These are phyloP conservation scores for Dimargaris verticillata DNA, from an alignment of 192 early-diverging fungal species.

Conservation along the genomic window DNA sequence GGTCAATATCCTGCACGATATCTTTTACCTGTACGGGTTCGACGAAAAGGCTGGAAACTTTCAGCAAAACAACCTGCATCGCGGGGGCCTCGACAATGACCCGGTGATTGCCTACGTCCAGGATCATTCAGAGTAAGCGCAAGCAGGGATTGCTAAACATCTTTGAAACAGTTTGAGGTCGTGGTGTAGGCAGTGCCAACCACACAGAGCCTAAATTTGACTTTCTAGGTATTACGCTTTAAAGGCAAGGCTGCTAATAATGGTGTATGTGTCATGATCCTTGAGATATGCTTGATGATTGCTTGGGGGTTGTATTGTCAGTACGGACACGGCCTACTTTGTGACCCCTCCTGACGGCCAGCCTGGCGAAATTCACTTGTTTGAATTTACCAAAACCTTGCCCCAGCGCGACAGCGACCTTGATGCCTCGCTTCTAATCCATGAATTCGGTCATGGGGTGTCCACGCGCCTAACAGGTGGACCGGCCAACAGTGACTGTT, in stretches of 20 bases:
- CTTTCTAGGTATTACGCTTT: too few species aligned
- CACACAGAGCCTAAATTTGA: too few species aligned
- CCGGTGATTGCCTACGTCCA: constrained; percentile 86
- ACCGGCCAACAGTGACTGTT: constrained; percentile 38
- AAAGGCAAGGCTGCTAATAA: too few species aligned
- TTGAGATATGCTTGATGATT: too few species aligned
- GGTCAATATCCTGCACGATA: constrained; percentile 82
- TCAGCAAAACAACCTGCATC: constrained; percentile 71
- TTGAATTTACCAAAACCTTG: constrained; percentile 22
- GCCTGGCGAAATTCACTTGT: constrained; percentile 32
- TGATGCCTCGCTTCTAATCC: constrained; percentile 36
- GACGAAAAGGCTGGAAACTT: constrained; percentile 85
- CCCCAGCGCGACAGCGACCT: constrained; percentile 39
- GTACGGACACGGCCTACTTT: constrained; percentile 42
- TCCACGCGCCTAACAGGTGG: constrained; percentile 49
- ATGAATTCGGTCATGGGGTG: constrained; percentile 47
- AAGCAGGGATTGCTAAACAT: too few species aligned
- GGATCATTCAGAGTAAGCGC: too few species aligned
- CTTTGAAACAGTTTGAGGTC: too few species aligned
- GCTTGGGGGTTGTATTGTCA: background rate
- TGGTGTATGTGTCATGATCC: too few species aligned
- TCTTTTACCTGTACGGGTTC: constrained; percentile 81
- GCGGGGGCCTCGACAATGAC: constrained; percentile 65
- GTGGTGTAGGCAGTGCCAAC: too few species aligned
- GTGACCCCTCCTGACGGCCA: constrained; percentile 37